phyloP scores from a whole-genome alignment of 176 grass and related monocot species.

The Tillandsia fasciculata region DNA sequence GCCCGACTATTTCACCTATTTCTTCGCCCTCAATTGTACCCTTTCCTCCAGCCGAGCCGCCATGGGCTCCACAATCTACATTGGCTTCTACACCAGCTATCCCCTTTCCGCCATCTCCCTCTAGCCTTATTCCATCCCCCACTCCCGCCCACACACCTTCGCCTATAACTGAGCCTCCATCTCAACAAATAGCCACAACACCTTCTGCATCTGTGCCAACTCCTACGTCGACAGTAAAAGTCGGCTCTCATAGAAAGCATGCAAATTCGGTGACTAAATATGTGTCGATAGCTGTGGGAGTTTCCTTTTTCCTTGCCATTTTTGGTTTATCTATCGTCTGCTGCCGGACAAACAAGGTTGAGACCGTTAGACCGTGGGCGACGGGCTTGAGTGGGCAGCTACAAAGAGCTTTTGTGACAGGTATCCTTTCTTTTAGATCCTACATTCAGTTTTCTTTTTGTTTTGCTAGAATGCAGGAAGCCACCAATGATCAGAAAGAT shows the following conservation, averaged over 20 bases:
- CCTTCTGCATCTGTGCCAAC: background rate
- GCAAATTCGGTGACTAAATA: constrained; percentile 26
- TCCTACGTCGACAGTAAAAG: background rate
- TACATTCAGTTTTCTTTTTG: constrained; percentile 1
- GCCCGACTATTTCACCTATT: constrained; percentile 21
- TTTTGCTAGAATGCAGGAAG: too few species aligned
- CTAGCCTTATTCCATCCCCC: constrained; percentile 7
- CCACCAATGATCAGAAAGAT: too few species aligned
- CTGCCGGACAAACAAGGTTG: constrained; percentile 45
- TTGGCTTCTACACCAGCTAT: constrained; percentile 13
- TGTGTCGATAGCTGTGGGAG: constrained; percentile 16
- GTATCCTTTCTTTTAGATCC: constrained; percentile 28
- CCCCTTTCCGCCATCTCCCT: constrained; percentile 14
- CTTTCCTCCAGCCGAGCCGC: constrained; percentile 6
- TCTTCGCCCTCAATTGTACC: constrained; percentile 17
- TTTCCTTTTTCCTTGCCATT: constrained; percentile 36
- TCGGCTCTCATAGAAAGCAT: constrained; percentile 2
- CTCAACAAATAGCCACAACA: constrained; percentile 15
- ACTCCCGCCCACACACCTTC: constrained; percentile 17
- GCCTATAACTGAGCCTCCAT: constrained; percentile 13
- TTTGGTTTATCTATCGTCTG: constrained; percentile 32
- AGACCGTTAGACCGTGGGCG: constrained; percentile 72
- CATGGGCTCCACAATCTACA: constrained; percentile 17
- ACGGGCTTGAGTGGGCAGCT: constrained; percentile 86
- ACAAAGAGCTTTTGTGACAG: constrained; percentile 84